Base-by-base conservation (phyloP, 2,329 filamentous ascomycete genomes). In the Bimuria novae-zelandiae region DNA sequence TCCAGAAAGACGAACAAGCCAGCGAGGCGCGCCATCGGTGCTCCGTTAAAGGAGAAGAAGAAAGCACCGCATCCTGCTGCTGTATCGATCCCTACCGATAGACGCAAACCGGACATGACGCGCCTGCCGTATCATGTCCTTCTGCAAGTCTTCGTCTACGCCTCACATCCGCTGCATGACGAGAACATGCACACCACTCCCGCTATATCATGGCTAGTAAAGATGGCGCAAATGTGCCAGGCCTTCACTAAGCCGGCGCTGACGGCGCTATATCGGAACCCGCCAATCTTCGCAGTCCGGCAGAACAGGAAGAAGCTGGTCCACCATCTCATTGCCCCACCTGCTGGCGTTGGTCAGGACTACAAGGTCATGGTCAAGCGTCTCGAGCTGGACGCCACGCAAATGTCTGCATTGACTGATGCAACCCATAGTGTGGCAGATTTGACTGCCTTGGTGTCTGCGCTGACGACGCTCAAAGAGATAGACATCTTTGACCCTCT, bases 191-290 rank as follows among this genome's bases (percentile, higher is more conserved):
- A 70, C 27, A 75, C 77, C 17, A 74, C 75, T 4, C 41, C 68
- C 1, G 79, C 78, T 11, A 77, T 80, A 14, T 62, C 79, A 62
- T 91, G 88, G 88, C 81, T 95, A 6, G 72, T 88, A 8, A 77
- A 79, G n/a, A 76, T 83, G 39, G 84, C 88, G 30, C 78, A 80
- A 1, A 75, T 85, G 14, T 92, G 61, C 63, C 82, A 79, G 45
- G 71, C 79, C 2, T 90, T 92, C 52, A 76, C 83, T 0, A 89
- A 92, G 62, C 88, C 90, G 4, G 89, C 89, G 1, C 73, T 94
- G 45, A 85, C 85, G 4, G 87, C 84, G 1, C 78, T 95, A 4
- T 94, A 94, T 69, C 79, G 82, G 41, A 84, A 79, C 4, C 89
- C 89, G 7, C 85, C 86, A 1, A 76, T 94, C 39, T 79, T 82